Percentiles rank a stretch among this genome's conserved stretches.
Evolutionary conservation across 78 protist genomes (phyloP).

Genomic region (Dictyostelium firmibasis): DNA sequence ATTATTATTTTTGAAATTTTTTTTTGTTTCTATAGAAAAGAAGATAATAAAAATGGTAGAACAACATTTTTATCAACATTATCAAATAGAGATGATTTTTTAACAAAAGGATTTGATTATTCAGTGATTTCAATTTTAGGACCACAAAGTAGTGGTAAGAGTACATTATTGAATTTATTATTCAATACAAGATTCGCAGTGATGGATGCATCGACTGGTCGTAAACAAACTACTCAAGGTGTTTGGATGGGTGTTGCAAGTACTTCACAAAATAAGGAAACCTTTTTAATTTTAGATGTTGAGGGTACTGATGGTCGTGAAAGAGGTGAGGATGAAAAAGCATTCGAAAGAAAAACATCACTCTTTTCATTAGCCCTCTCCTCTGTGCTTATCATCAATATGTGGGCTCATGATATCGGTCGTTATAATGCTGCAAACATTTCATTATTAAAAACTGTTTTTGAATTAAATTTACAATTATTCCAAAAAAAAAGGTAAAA

Average conservation of each 20-base stretch:
- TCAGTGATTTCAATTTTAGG: constrained; percentile 91
- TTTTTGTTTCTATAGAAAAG: constrained; percentile 8
- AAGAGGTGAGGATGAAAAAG: constrained; percentile 92
- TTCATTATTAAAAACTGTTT: constrained; percentile 88
- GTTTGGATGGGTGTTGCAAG: constrained; percentile 68
- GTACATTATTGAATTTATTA: constrained; percentile 92
- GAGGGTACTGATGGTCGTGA: constrained; percentile 97
- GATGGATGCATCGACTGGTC: constrained; percentile 85
- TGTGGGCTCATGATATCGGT: constrained; percentile 95
- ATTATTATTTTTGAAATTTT: too few species aligned
- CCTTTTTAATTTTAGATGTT: constrained; percentile 90
- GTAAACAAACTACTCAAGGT: constrained; percentile 94
- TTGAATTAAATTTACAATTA: constrained; percentile 92
- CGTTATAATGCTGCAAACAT: constrained; percentile 92
- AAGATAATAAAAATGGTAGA: constrained; percentile 19
- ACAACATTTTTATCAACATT: constrained; percentile 62
- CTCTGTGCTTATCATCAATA: constrained; percentile 92
- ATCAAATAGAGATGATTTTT: constrained; percentile 64
- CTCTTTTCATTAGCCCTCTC: constrained; percentile 94
- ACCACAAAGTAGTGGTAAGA: constrained; percentile 94
- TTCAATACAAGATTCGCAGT: constrained; percentile 91
- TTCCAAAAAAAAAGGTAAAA: constrained; percentile 76
- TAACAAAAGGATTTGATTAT: constrained; percentile 85
- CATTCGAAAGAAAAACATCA: constrained; percentile 92
- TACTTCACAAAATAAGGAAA: neutral